These are phyloP conservation scores for Hypoxylon fuscum DNA, from an alignment of 495 filamentous ascomycete species.

Conservation along the genomic window DNA sequence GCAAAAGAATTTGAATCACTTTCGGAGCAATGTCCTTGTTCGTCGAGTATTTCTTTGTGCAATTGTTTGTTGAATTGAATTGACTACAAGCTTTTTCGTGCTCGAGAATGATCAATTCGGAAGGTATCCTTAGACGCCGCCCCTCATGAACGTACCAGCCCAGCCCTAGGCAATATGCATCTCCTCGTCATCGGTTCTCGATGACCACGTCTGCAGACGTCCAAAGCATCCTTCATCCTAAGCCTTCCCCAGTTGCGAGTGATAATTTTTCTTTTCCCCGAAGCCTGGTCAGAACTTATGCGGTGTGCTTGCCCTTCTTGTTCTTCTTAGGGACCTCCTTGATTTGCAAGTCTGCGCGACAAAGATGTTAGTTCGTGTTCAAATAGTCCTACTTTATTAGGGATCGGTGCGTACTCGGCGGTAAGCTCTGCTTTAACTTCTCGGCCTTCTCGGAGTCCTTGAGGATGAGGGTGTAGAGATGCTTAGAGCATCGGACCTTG, in stretches of 20 bases:
- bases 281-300: conserved; percentile 37
- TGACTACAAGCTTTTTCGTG: conserved; percentile 43
- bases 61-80: conserved; percentile 45
- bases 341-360: conserved; percentile 54
- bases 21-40: neutral
- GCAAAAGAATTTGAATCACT: conserved; percentile 1
- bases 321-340: conserved; percentile 62
- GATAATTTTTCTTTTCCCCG: conserved; percentile 27
- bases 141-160: conserved; percentile 39
- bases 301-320: conserved; percentile 54
- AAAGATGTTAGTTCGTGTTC: conserved; percentile 5
- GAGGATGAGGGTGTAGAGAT: conserved; percentile 96
- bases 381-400: neutral
- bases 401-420: conserved; percentile 72
- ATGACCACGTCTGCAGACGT: conserved; percentile 24
- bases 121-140: conserved; percentile 55
- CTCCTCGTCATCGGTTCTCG: conserved; percentile 15
- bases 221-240: conserved; percentile 17
- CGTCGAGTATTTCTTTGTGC: conserved; percentile 38
- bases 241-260: conserved; percentile 37
- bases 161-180: conserved; percentile 28
- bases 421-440: conserved; percentile 99
- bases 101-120: conserved; percentile 48
- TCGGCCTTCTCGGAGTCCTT: conserved; percentile 99
- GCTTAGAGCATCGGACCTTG: conserved; percentile 97